A percentile compares a stretch with the other conserved stretches of the same genome.
Evolutionary conservation across 768 basidiomycete species (phyloP).

Genomic region (Cubamyces sp.): DNA sequence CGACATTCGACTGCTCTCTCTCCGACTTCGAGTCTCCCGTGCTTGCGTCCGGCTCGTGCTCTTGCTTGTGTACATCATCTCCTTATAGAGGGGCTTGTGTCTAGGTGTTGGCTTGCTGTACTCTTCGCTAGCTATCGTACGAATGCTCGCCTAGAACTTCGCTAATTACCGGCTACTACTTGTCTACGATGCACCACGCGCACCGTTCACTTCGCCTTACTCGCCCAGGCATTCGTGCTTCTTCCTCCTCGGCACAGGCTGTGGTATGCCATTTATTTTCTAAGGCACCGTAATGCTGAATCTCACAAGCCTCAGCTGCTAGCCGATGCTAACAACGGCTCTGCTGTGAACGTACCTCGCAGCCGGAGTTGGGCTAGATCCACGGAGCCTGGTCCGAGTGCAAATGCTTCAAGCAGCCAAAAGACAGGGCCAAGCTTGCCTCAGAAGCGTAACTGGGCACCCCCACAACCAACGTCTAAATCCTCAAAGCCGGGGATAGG

Average conservation of each 20-base stretch:
- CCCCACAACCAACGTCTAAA: not conserved
- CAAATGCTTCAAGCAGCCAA: not conserved
- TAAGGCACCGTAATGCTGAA: conserved; percentile 1
- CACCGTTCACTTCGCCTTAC: conserved; percentile 27
- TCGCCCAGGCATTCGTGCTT: conserved; percentile 22
- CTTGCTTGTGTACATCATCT: too few relatives aligned
- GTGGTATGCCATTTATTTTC: conserved; percentile 15
- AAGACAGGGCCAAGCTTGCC: not conserved
- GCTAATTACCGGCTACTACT: not conserved
- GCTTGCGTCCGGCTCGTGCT: too few relatives aligned
- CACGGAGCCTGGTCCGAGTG: not conserved
- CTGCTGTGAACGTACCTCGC: conserved; percentile 9
- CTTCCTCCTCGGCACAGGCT: conserved; percentile 29
- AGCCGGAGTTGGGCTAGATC: conserved; percentile 23
- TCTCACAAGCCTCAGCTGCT: conserved; percentile 15
- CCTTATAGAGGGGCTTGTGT: too few relatives aligned
- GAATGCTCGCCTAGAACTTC: too few relatives aligned
- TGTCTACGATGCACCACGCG: conserved; percentile 26
- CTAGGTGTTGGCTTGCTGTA: too few relatives aligned
- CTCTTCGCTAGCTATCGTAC: too few relatives aligned
- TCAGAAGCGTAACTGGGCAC: conserved; percentile 11
- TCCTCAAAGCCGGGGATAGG: not conserved
- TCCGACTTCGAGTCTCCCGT: too few relatives aligned
- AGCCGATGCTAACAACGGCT: not conserved
- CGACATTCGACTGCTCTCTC: too few relatives aligned